Conservation (phyloP, 331 rosid genomes). For the Malus hybrid region DNA sequence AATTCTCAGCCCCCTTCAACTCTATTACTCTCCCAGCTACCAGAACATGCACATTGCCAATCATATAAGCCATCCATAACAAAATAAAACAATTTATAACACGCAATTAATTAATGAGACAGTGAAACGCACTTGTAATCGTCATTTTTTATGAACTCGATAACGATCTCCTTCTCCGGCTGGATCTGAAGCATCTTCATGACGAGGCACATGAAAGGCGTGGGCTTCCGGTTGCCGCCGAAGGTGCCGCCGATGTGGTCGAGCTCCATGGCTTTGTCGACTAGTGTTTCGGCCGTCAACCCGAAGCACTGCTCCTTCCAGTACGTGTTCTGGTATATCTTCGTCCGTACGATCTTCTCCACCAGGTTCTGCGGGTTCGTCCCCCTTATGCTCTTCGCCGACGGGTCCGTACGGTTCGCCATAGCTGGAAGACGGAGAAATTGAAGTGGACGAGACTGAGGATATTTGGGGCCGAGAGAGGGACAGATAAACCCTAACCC, state of each 20-base stretch:
- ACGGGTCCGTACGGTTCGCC: slow-evolving; percentile 98
- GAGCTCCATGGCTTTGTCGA: slow-evolving; percentile 97
- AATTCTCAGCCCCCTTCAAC: not conserved
- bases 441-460: not conserved
- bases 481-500: slow-evolving; percentile 1
- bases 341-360: slow-evolving; percentile 91
- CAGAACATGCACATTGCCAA: not conserved
- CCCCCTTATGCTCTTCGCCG: slow-evolving; percentile 91
- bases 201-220: slow-evolving; percentile 94
- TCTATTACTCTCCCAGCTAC: not conserved
- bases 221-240: slow-evolving; percentile 91
- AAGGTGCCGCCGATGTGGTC: slow-evolving; percentile 91
- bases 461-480: not conserved
- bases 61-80: not conserved
- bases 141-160: slow-evolving; percentile 88
- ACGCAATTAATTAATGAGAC: not conserved
- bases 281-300: slow-evolving; percentile 88
- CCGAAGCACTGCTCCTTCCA: slow-evolving; percentile 99
- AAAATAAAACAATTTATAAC: not conserved
- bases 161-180: slow-evolving; percentile 96
- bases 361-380: slow-evolving; percentile 94
- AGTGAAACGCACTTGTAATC: slow-evolving; percentile 65
- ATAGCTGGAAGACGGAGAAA: slow-evolving; percentile 13
- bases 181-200: slow-evolving; percentile 99
- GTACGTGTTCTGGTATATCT: slow-evolving; percentile 83